These are phyloP conservation scores for Penicillium sp. DNA, from an alignment of 2,329 filamentous ascomycete species.

Conservation along the genomic window DNA sequence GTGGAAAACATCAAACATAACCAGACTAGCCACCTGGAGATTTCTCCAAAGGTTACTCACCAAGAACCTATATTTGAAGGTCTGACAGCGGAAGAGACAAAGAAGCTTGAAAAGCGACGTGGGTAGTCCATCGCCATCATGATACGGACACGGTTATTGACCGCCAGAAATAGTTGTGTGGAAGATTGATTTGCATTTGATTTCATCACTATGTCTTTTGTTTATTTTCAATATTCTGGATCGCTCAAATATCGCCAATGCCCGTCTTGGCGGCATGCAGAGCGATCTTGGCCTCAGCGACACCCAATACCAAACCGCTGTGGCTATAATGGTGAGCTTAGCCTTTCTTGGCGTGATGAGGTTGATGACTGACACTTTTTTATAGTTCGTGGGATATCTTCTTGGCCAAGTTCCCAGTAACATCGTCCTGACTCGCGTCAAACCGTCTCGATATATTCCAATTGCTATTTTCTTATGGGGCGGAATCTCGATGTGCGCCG, in stretches of 20 bases:
- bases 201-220: constrained; percentile 19
- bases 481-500: constrained; percentile 41
- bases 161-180: constrained; percentile 13
- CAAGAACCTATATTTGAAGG: constrained; percentile 4
- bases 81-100: constrained; percentile 1
- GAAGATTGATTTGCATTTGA: constrained; percentile 21
- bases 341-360: not conserved
- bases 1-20: constrained; percentile 3
- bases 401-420: constrained; percentile 53
- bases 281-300: constrained; percentile 61
- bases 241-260: constrained; percentile 70
- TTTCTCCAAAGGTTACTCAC: constrained; percentile 1
- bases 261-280: constrained; percentile 67
- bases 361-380: not conserved
- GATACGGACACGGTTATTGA: not conserved
- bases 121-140: not conserved
- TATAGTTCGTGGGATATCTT: constrained; percentile 48
- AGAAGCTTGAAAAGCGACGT: constrained; percentile 4
- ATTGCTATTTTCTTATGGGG: constrained; percentile 27
- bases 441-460: constrained; percentile 45
- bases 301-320: constrained; percentile 66
- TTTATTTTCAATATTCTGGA: constrained; percentile 53
- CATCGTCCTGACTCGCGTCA: constrained; percentile 30
- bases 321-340: constrained; percentile 63
- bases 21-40: constrained; percentile 5